Base-by-base conservation (phyloP, 495 filamentous ascomycete genomes). In the Hypoxylon lienhwacheense region DNA sequence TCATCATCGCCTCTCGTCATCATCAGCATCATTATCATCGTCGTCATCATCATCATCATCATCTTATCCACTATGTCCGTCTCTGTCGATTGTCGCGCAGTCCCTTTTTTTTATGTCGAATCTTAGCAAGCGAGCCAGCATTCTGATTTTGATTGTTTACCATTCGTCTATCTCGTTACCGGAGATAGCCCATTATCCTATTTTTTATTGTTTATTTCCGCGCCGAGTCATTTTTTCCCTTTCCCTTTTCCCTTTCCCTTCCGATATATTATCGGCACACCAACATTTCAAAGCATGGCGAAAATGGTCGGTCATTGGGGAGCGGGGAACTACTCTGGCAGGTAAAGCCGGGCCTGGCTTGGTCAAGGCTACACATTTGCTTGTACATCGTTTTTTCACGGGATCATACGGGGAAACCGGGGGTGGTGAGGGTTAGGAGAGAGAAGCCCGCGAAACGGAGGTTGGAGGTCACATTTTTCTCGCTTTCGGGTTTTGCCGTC, bases 111-210 rank as follows among this genome's bases (percentile, higher is more conserved):
- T 53, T 66, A 61, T 69, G 54, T 68, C 45, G 48, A 64, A 47
- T 46, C 43, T 60, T 60, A 67, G 68, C 66, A 58, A 71, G 68
- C 70, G 58, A 73, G 72, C 69, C 46, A 74, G 68, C 72, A 64
- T 74, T 67, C 63, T 68, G 65, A 52, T 66, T 71, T 68, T 50
- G 57, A 61, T 39, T 51, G 57, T 64, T 39, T 51, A 52, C 33
- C 33, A 34, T 64, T 48, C 50, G 36, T 42, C 51, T 51, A 42
- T 55, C 45, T 49, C 40, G 51, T 63, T 46, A 50, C 56, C 52
- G 35, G 31, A 46, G 24, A 25, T 20, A 35, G 31, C 22, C 25
- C 20, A 21, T 25, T 41, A 25, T 41, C 21, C 12, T 41, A 21
- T 44, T 33, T 40, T 20, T 43, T 41, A 43, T 29, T 4, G 11